phyloP scores from a whole-genome alignment of 148 eudicot genomes.

The Fagopyrum esculentum region DNA sequence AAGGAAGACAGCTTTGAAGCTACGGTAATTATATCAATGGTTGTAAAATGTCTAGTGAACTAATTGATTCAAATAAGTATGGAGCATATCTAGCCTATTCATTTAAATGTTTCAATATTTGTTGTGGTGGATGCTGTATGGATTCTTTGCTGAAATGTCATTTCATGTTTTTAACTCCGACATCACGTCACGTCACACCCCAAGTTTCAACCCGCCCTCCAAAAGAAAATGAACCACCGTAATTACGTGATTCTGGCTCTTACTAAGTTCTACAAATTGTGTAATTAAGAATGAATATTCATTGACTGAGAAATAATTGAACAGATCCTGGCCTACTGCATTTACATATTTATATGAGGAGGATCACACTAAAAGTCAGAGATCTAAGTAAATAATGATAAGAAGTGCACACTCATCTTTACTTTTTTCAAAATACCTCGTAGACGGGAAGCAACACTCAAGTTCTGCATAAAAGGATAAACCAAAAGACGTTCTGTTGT shows the following conservation, averaged over 20 bases:
- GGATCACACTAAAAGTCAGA: background rate
- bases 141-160: background rate
- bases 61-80: background rate
- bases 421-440: slow-evolving; percentile 44
- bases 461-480: slow-evolving; percentile 91
- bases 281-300: no score
- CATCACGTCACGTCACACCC: background rate
- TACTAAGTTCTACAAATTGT: background rate
- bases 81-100: background rate
- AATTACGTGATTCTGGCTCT: background rate
- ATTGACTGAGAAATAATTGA: no score
- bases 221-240: background rate
- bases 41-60: background rate
- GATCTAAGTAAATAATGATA: background rate
- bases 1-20: background rate
- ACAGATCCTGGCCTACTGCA: background rate
- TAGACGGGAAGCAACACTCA: slow-evolving; percentile 88
- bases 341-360: background rate
- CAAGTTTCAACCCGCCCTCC: slow-evolving; percentile 6
- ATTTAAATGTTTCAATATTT: background rate
- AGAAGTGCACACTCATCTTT: background rate
- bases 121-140: background rate
- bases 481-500: slow-evolving; percentile 95
- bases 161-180: background rate
- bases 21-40: background rate